Percentiles rank a stretch among this genome's conserved stretches.
phyloP scores from a whole-genome alignment of 1,284 basidiomycete genomes.

The Exobasidium rhododendri region DNA sequence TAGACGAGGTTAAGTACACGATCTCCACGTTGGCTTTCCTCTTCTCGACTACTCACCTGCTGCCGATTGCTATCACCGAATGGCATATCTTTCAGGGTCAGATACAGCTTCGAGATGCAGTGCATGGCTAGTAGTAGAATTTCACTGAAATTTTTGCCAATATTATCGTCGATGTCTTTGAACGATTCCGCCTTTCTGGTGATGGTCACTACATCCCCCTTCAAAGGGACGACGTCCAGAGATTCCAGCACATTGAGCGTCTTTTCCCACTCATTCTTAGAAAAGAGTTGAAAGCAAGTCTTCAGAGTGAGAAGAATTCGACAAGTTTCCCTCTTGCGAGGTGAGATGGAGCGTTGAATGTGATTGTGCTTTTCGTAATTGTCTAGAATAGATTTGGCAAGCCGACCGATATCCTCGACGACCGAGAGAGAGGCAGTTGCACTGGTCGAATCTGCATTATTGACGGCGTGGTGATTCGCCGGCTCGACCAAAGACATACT shows the following conservation, averaged over 20 bases:
- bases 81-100: conserved; percentile 43
- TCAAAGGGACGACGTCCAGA: conserved; percentile 80
- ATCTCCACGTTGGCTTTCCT: not conserved
- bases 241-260: conserved; percentile 82
- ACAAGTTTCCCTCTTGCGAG: conserved; percentile 68
- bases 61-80: not conserved
- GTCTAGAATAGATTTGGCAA: conserved; percentile 76
- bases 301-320: conserved; percentile 72
- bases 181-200: conserved; percentile 77
- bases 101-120: conserved; percentile 64
- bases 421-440: conserved; percentile 60
- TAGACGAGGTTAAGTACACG: not conserved
- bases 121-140: conserved; percentile 94
- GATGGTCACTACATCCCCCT: conserved; percentile 74
- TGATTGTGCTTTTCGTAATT: conserved; percentile 69
- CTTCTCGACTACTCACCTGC: conserved; percentile 12
- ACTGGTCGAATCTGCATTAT: conserved; percentile 7
- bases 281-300: conserved; percentile 75
- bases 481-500: conserved; percentile 63
- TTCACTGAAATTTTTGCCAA: conserved; percentile 83
- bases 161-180: conserved; percentile 75
- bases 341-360: conserved; percentile 62
- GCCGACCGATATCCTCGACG: conserved; percentile 68
- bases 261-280: conserved; percentile 68
- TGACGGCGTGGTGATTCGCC: conserved; percentile 14